A percentile compares a stretch with the other conserved stretches of the same genome.
Evolutionary conservation across 768 basidiomycete genomes (phyloP).

Genomic region (Mrakia frigida): DNA sequence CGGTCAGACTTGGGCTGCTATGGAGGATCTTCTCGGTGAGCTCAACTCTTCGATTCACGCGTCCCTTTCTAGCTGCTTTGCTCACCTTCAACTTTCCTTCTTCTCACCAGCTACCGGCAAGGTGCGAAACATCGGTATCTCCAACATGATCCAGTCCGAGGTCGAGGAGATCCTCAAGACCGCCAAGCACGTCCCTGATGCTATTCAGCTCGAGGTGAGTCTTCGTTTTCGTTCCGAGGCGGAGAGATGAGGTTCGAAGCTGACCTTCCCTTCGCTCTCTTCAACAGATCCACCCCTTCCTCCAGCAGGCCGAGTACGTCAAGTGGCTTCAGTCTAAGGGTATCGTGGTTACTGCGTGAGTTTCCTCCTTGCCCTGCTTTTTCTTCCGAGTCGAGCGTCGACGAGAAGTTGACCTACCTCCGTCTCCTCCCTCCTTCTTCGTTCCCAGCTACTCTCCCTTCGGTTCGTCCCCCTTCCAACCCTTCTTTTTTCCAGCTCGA

Average conservation of each 20-base stretch:
- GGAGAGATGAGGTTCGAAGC: too few relatives aligned
- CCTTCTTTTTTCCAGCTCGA: neutral
- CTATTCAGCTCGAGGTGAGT: slow-evolving; percentile 26
- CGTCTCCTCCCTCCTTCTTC: too few relatives aligned
- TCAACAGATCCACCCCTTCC: slow-evolving; percentile 19
- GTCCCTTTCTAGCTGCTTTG: neutral
- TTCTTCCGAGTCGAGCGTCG: too few relatives aligned
- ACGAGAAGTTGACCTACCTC: too few relatives aligned
- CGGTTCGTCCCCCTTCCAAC: neutral
- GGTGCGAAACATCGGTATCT: slow-evolving; percentile 25
- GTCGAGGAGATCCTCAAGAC: slow-evolving; percentile 29
- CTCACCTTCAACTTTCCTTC: neutral
- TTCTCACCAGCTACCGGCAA: slow-evolving; percentile 11
- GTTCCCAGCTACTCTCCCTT: slow-evolving; percentile 20
- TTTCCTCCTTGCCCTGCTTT: too few relatives aligned
- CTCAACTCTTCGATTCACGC: neutral
- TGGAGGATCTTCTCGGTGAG: slow-evolving; percentile 27
- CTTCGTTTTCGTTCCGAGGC: neutral
- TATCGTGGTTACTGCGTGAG: slow-evolving; percentile 23
- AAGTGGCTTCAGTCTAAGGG: slow-evolving; percentile 26
- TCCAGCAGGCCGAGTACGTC: slow-evolving; percentile 26
- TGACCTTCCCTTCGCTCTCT: neutral
- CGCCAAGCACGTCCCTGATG: slow-evolving; percentile 29
- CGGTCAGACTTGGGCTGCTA: slow-evolving; percentile 22
- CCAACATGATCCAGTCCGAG: slow-evolving; percentile 27